Percentiles rank a stretch among this genome's conserved stretches.
phyloP scores from a whole-genome alignment of 192 early-diverging fungal species.

The Phlyctochytrium bullatum region DNA sequence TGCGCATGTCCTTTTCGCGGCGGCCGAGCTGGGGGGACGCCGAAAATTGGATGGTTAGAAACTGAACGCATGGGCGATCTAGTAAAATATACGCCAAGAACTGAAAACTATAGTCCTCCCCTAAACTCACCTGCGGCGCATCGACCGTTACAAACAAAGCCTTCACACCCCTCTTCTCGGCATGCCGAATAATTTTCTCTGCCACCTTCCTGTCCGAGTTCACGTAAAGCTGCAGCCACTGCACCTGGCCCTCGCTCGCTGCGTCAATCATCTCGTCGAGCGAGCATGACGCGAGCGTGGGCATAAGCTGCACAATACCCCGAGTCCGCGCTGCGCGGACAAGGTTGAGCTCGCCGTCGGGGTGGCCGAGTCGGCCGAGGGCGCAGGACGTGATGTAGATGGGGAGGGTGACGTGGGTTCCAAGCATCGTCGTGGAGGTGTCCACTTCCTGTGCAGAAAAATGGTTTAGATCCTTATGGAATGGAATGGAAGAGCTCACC shows the following conservation, averaged over 20 bases:
- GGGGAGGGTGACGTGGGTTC: slow-evolving; percentile 31
- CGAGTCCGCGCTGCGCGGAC: slow-evolving; percentile 52
- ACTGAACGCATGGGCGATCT: background rate
- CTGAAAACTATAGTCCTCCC: too few relatives aligned
- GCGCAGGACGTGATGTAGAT: slow-evolving; percentile 60
- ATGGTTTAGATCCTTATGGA: background rate
- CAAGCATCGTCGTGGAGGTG: slow-evolving; percentile 40
- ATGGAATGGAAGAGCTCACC: background rate
- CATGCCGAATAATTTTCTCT: slow-evolving; percentile 32
- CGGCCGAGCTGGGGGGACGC: slow-evolving; percentile 45
- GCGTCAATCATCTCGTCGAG: slow-evolving; percentile 55
- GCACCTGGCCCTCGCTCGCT: slow-evolving; percentile 28
- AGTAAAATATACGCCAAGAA: slow-evolving; percentile 35
- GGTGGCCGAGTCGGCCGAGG: slow-evolving; percentile 65
- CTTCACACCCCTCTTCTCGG: slow-evolving; percentile 40
- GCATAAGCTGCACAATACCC: slow-evolving; percentile 74
- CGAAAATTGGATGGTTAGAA: background rate
- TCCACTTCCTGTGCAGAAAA: slow-evolving; percentile 17
- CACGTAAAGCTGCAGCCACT: slow-evolving; percentile 60
- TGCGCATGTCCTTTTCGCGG: slow-evolving; percentile 79
- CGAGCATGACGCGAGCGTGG: slow-evolving; percentile 69
- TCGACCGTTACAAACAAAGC: slow-evolving; percentile 80
- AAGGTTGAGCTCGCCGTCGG: slow-evolving; percentile 68
- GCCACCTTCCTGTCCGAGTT: slow-evolving; percentile 48
- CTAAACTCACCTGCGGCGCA: slow-evolving; percentile 49